Conservation (phyloP, 306 rosid species). For the Senna tora region DNA sequence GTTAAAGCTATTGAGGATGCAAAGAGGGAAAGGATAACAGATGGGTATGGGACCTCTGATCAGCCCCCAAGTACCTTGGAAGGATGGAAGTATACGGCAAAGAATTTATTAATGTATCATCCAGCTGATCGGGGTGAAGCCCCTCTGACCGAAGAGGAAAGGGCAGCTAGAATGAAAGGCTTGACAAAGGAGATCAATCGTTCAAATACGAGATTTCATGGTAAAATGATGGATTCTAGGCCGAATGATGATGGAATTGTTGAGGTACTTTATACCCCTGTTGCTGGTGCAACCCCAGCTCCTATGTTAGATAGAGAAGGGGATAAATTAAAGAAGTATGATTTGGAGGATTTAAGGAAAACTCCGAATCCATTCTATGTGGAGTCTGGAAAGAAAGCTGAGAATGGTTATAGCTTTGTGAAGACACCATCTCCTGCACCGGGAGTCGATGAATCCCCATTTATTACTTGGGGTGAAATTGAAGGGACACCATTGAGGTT, state of each 20-base stretch:
- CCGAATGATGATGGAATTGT: constrained; percentile 74
- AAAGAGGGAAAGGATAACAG: constrained; percentile 85
- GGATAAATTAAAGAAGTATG: constrained; percentile 85
- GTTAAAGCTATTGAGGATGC: constrained; percentile 69
- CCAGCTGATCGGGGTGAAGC: constrained; percentile 91
- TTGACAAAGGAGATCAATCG: constrained; percentile 79
- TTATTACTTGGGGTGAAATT: constrained; percentile 96
- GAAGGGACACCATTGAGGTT: constrained; percentile 95
- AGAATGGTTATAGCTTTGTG: constrained; percentile 84
- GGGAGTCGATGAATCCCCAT: constrained; percentile 85
- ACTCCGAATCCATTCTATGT: constrained; percentile 85
- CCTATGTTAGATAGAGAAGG: constrained; percentile 66
- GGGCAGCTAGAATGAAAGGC: constrained; percentile 65
- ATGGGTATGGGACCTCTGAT: constrained; percentile 91
- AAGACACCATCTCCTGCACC: constrained; percentile 97
- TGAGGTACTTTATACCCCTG: constrained; percentile 80
- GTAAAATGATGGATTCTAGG: constrained; percentile 74
- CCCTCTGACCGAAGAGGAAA: constrained; percentile 82
- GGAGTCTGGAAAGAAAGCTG: constrained; percentile 78
- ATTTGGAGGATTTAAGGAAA: constrained; percentile 92
- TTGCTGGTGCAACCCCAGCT: constrained; percentile 76
- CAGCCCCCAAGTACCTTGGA: constrained; percentile 91
- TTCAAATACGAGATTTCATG: constrained; percentile 73
- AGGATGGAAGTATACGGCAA: constrained; percentile 82
- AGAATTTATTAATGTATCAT: constrained; percentile 93